These are phyloP conservation scores for Podospora anserina DNA, from an alignment of 495 filamentous ascomycete genomes.

Conservation along the genomic window DNA sequence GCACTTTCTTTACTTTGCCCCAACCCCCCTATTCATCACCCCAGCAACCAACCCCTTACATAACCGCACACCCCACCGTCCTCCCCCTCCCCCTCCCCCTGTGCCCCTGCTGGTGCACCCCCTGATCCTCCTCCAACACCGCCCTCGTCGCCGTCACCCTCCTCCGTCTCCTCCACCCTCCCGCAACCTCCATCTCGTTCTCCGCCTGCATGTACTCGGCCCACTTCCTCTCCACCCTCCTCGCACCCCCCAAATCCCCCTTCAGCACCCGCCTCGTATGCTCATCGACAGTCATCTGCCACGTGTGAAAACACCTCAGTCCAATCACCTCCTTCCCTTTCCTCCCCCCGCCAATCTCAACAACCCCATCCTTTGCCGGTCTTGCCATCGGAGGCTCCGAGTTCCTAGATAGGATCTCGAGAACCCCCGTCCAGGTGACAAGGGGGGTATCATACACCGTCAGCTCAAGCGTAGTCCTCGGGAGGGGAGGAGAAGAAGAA, in stretches of 20 bases:
- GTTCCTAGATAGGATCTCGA: conserved; percentile 81
- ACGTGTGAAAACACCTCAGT: conserved; percentile 91
- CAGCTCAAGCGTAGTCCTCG: conserved; percentile 63
- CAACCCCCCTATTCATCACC: no score
- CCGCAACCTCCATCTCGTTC: conserved; percentile 72
- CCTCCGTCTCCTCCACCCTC: conserved; percentile 61
- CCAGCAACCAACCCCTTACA: conserved; percentile 39
- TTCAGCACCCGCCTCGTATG: conserved; percentile 79
- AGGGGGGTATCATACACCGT: conserved; percentile 86
- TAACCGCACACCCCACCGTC: conserved; percentile 54
- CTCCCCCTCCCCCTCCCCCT: conserved; percentile 45
- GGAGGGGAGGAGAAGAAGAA: background rate
- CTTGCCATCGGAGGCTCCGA: conserved; percentile 52
- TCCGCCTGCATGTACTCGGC: conserved; percentile 88
- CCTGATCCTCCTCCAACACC: background rate
- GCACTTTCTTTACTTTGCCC: no score
- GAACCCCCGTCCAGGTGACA: conserved; percentile 89
- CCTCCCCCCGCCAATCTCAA: background rate
- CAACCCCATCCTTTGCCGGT: background rate
- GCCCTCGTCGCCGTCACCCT: background rate
- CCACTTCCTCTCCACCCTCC: conserved; percentile 82
- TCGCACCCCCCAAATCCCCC: conserved; percentile 68
- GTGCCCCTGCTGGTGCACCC: background rate
- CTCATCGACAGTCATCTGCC: conserved; percentile 91
- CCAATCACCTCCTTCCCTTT: conserved; percentile 60